Conservation (phyloP, 192 early-diverging fungal genomes). For the Gigaspora rosea region DNA sequence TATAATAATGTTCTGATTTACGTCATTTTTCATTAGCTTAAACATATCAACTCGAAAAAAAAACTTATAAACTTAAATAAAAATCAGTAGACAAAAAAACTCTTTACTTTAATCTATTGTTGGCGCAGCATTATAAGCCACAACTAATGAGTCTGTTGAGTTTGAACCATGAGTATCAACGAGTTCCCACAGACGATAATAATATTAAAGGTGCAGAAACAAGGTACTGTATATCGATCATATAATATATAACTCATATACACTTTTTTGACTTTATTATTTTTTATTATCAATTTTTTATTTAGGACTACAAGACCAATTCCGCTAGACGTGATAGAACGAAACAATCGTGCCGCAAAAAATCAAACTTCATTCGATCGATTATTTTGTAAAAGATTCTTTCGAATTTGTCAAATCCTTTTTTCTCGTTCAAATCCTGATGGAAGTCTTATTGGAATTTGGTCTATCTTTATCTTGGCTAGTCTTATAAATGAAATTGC, state of each 20-base stretch:
- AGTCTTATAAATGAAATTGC: conserved; percentile 50
- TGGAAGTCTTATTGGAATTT: conserved; percentile 46
- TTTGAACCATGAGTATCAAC: background rate
- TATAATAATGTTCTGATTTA: no score
- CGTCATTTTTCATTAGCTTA: no score
- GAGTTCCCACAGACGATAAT: background rate
- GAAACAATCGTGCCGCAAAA: background rate
- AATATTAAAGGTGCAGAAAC: background rate
- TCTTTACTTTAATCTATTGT: no score
- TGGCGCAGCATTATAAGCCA: no score
- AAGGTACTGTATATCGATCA: background rate
- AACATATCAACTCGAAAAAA: no score
- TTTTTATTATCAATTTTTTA: background rate
- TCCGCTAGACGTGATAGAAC: background rate
- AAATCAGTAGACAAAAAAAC: no score
- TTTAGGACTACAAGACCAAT: background rate
- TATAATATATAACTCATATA: background rate
- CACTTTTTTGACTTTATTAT: background rate
- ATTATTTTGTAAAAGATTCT: conserved; percentile 13
- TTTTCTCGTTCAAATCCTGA: conserved; percentile 19
- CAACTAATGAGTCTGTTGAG: background rate
- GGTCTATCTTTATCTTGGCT: conserved; percentile 44
- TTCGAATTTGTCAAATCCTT: conserved; percentile 11
- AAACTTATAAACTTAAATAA: no score
- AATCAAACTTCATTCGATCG: conserved; percentile 20